Evolutionary conservation across 768 basidiomycete species (phyloP), one percentile per base, ranked within the genome.

Genomic region (Cubamyces sp.): DNA sequence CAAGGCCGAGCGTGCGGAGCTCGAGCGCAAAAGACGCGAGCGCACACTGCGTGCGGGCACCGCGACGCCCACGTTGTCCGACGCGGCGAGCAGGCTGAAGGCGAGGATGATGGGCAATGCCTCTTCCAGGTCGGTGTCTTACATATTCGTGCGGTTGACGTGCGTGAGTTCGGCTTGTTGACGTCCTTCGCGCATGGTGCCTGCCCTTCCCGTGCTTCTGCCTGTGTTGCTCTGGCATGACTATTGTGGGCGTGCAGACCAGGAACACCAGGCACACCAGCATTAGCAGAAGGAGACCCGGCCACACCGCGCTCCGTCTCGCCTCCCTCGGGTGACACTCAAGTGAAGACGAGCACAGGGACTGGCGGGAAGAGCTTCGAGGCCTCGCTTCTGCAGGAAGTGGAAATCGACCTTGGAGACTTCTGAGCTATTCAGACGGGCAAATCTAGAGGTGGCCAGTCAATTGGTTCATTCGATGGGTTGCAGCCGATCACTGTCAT

Each of bases 371-470:
- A 77, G 19, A 78, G 80, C 37, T 78, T 88, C 54, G 85, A 87
- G 69, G 77, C 82, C 5, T 77, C 81, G 19, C 72, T 91, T 41
- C 82, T 89, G 65, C 85, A 88, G 50, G 81, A 81, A 28, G 81
- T 92, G 66, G 90, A 92, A 65, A 81, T 92, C 61, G 90, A 92
- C 72, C 77, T 92, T 47, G 90, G 90, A 53, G 90, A 92, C 74
- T 92, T 92, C 73, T 92, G 78, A 74, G 34, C 34, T 5, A 11
- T 11, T 6, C 34, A 48, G 41, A 6, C 40, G 26, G 40, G 26
- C 15, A n/a, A 16, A 51, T 34, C 34, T 16, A 37, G 37, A 37
- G 18, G 34, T 37, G 34, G 19, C n/a, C n/a, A 16, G 37, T 16
- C 9, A 11, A 5, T 15, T 41, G 34, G 37, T 41, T 18, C 18